A percentile compares a stretch with the other conserved stretches of the same genome.
phyloP scores from a whole-genome alignment of 2,329 filamentous ascomycete genomes.

The Ascochyta koolunga region DNA sequence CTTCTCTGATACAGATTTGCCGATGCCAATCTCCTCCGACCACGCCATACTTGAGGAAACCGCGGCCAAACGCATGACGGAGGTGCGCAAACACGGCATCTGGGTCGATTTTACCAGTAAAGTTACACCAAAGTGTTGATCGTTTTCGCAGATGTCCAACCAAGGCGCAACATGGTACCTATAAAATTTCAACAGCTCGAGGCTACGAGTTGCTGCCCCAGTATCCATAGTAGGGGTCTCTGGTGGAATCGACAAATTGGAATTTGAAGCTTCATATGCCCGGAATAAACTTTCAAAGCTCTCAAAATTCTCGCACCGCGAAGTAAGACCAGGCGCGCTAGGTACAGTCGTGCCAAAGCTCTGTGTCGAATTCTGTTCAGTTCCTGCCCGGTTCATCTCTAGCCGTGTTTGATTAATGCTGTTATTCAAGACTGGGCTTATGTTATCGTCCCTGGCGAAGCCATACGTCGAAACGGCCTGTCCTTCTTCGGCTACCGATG shows the following conservation, averaged over 20 bases:
- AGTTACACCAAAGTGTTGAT: slow-evolving; percentile 59
- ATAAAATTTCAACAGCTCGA: slow-evolving; percentile 54
- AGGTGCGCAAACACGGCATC: slow-evolving; percentile 49
- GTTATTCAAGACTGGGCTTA: neutral
- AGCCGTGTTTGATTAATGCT: neutral
- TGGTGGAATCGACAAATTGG: neutral
- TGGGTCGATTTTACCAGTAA: slow-evolving; percentile 56
- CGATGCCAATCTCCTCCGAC: neutral
- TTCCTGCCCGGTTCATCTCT: neutral
- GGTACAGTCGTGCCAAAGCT: neutral
- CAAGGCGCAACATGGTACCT: slow-evolving; percentile 61
- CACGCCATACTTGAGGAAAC: neutral
- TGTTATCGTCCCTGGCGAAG: neutral
- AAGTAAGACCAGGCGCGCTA: neutral
- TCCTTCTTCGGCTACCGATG: neutral
- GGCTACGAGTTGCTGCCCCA: slow-evolving; percentile 11
- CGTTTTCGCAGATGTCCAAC: slow-evolving; percentile 64
- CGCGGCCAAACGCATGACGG: neutral
- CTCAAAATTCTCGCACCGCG: neutral
- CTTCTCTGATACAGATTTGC: neutral
- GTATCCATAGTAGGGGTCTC: neutral
- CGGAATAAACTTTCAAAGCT: neutral
- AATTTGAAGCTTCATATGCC: neutral
- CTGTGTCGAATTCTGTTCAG: neutral
- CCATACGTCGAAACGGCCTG: neutral